A percentile compares a stretch with the other conserved stretches of the same genome.
Evolutionary conservation across 1,284 basidiomycete species (phyloP).

Genomic region (Cystobasidiaceae sp.): DNA sequence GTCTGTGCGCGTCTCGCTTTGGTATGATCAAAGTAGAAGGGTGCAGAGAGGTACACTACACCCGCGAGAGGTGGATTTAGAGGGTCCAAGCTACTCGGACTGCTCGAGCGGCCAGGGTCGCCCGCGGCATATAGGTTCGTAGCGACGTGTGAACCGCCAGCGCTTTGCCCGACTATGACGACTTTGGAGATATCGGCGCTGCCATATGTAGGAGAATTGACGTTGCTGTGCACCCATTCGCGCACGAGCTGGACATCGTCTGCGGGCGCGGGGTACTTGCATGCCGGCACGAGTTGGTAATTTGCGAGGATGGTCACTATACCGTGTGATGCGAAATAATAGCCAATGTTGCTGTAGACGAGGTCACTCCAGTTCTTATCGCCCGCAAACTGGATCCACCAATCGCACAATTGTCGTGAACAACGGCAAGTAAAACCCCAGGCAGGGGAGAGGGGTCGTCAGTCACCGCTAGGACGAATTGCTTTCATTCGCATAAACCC

Average conservation of each 20-base stretch:
- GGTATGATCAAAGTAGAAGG: constrained; percentile 33
- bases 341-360: constrained; percentile 30
- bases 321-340: constrained; percentile 19
- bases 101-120: background rate
- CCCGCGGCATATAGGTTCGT: constrained; percentile 29
- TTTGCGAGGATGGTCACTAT: constrained; percentile 14
- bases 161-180: constrained; percentile 34
- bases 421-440: no score
- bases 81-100: background rate
- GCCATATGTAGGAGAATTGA: constrained; percentile 1
- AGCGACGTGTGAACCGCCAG: constrained; percentile 34
- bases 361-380: constrained; percentile 22
- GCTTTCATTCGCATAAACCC: no score
- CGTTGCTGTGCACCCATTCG: constrained; percentile 18
- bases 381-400: constrained; percentile 11
- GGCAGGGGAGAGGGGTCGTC: no score
- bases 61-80: constrained; percentile 29
- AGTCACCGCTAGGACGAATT: no score
- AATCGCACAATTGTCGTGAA: no score
- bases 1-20: constrained; percentile 33
- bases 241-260: constrained; percentile 27
- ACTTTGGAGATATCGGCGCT: constrained; percentile 26
- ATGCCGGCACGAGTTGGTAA: constrained; percentile 11
- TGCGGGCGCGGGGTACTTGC: background rate
- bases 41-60: constrained; percentile 34